Conservation (phyloP, 176 grass and related monocot species). For the Oryza nivara region DNA sequence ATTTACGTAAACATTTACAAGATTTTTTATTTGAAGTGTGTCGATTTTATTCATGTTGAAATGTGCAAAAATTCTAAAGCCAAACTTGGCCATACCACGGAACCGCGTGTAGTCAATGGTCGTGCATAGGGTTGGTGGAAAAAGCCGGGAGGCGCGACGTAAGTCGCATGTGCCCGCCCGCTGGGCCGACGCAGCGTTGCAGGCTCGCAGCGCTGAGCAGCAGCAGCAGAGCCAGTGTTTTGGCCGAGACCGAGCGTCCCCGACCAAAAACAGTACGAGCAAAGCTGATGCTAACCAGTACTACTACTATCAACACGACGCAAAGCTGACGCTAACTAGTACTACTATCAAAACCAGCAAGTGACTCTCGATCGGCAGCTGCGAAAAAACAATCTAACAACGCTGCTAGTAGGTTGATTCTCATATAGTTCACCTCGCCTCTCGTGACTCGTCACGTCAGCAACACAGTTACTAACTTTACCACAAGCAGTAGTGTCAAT, state of each 20-base stretch:
- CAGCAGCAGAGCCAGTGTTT: neutral
- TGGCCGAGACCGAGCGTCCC: neutral
- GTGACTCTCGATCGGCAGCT: neutral
- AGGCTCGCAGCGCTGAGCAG: neutral
- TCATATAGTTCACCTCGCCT: neutral
- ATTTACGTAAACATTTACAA: neutral
- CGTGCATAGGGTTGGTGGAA: no score
- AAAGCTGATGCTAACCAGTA: no score
- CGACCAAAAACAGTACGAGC: neutral
- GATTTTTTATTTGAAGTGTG: neutral
- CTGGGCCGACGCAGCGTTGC: neutral
- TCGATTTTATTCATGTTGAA: neutral
- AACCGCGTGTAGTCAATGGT: neutral
- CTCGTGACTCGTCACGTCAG: neutral
- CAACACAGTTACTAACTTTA: neutral
- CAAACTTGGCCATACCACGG: neutral
- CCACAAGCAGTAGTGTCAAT: neutral
- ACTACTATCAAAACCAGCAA: neutral
- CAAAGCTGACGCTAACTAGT: neutral
- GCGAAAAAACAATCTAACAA: neutral
- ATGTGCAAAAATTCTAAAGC: neutral
- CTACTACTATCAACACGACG: neutral
- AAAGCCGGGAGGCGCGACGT: slow-evolving; percentile 12
- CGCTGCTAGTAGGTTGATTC: neutral
- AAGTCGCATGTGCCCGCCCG: slow-evolving; percentile 16